Base-by-base conservation (phyloP, 331 rosid genomes). In the Telfairia occidentalis region DNA sequence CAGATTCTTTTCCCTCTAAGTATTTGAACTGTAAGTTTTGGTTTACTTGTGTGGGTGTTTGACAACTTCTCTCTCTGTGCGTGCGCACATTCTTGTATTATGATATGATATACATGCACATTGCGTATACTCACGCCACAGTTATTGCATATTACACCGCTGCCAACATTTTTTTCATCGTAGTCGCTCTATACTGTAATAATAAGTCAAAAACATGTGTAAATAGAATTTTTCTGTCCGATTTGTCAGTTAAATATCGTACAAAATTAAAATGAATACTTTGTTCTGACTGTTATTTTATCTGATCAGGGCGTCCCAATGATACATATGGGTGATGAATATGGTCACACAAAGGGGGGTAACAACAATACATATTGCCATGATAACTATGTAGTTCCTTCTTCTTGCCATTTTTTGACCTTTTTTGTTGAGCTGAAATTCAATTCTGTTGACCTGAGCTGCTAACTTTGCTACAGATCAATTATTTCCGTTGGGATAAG, bases 351-450 rank as follows among this genome's bases (percentile, higher is more conserved):
- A 16, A 94, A 95, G 78, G 93, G 96, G 23, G 98, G 98, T 50
- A 95, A 95, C 87, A 95, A 95, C 90, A 95, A 95, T 82, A 87
- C 96, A 71, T 95, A 95, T 81, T 95, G 98, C 85, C 98, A 95
- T 19, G 98, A 95, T 85, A 88, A 90, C 79, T 77, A 87, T 73
- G 98, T 95, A 79, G 85, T 84, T 69, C 81, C 76, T 89, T 81
- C 26, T 19, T 81, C 73, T 60, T 13, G 28, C 75, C 78, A 35
- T 26, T 71, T 58, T 70, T 77, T 58, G 46, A 48, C n/a, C 34
- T n/a, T 48, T 74, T 15, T 10, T 4, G 35, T 76, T 32, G 67
- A 21, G 54, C 45, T 57, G 35, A 57, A 10, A 40, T 60, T 63
- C 53, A 11, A 46, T 63, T 75, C 64, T 21, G 59, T 61, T 49